Evolutionary conservation across 2,329 filamentous ascomycete species (phyloP).

Genomic region (Septoria petroselini): DNA sequence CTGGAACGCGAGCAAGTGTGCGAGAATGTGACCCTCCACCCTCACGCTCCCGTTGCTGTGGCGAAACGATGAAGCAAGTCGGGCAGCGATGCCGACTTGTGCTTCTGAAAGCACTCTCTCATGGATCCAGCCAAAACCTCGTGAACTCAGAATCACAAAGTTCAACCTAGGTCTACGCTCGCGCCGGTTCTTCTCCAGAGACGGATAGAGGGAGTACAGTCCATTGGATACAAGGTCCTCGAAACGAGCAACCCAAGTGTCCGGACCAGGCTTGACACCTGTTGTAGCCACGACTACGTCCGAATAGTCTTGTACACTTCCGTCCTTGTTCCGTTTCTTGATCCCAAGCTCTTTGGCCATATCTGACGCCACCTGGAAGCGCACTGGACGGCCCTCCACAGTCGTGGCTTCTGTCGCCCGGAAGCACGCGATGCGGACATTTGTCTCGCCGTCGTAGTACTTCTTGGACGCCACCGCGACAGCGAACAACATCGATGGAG

Average conservation of each 20-base stretch:
- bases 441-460: conserved; percentile 2
- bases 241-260: conserved; percentile 3
- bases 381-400: not conserved
- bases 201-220: conserved; percentile 18
- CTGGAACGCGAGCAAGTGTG: conserved; percentile 11
- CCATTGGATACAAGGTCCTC: conserved; percentile 6
- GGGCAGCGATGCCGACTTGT: conserved; percentile 13
- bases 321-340: not conserved
- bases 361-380: conserved; percentile 4
- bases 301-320: conserved; percentile 2
- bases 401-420: conserved; percentile 1
- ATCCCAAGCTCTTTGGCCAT: conserved; percentile 4
- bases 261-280: conserved; percentile 7
- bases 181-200: not conserved
- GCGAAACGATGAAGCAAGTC: conserved; percentile 9
- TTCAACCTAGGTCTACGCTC: conserved; percentile 1
- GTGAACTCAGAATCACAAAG: conserved; percentile 1
- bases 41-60: not conserved
- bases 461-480: conserved; percentile 10
- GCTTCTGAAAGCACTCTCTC: conserved; percentile 2
- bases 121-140: conserved; percentile 6
- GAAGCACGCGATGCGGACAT: conserved; percentile 13
- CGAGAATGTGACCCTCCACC: conserved; percentile 6
- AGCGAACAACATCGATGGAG: conserved; percentile 18
- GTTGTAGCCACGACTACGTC: conserved; percentile 12